Evolutionary conservation across 441 rosid species (phyloP).

Genomic region (Raphanus hybrid): DNA sequence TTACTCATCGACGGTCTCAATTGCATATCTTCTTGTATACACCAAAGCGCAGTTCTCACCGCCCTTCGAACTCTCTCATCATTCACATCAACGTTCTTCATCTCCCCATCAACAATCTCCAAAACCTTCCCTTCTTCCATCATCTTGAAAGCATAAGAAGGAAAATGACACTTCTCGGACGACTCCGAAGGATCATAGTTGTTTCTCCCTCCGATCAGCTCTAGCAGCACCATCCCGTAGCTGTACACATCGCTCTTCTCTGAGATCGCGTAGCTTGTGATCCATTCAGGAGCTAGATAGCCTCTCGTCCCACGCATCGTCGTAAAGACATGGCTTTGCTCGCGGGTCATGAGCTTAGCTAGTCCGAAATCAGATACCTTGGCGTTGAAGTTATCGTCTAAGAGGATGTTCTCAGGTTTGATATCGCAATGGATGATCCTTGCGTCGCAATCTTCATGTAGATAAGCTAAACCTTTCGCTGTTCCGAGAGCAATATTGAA

Average conservation of each 20-base stretch:
- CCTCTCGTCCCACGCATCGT: constrained; percentile 94
- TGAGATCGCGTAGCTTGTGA: constrained; percentile 89
- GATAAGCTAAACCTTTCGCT: constrained; percentile 90
- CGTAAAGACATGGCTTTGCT: constrained; percentile 91
- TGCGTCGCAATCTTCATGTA: constrained; percentile 84
- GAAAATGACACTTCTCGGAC: constrained; percentile 85
- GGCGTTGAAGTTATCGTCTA: constrained; percentile 76
- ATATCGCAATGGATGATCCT: constrained; percentile 91
- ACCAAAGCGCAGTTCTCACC: constrained; percentile 88
- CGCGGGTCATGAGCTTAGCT: constrained; percentile 91
- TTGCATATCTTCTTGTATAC: constrained; percentile 88
- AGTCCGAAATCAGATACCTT: constrained; percentile 34
- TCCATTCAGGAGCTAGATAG: constrained; percentile 95
- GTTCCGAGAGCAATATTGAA: constrained; percentile 84
- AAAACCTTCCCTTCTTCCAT: constrained; percentile 83
- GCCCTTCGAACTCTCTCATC: constrained; percentile 61
- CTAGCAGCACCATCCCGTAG: constrained; percentile 88
- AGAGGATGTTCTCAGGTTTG: constrained; percentile 91
- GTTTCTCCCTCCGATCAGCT: constrained; percentile 90
- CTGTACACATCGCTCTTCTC: constrained; percentile 95
- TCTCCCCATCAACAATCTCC: constrained; percentile 67
- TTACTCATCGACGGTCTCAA: constrained; percentile 83
- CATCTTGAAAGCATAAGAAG: constrained; percentile 88
- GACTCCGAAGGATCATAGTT: constrained; percentile 63
- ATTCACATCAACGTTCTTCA: constrained; percentile 47